Evolutionary conservation across 305 asterid genomes (phyloP).

Genomic region (Caryopteris hybrid): DNA sequence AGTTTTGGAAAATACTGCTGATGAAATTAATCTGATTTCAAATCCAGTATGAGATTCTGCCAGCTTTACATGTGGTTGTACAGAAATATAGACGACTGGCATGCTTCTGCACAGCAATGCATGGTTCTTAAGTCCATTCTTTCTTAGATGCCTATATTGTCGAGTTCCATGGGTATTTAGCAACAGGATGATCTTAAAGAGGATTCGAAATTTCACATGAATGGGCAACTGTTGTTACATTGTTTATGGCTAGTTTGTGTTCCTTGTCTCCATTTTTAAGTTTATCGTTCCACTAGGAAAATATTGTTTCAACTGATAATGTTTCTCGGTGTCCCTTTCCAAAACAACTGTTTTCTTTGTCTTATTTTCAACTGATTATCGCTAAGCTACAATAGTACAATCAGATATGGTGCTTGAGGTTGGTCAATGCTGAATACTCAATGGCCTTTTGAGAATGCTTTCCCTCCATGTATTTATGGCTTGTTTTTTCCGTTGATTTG

Average conservation of each 20-base stretch:
- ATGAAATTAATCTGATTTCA: too few species aligned
- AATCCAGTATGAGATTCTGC: too few species aligned
- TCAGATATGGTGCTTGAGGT: background rate
- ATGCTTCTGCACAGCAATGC: too few species aligned
- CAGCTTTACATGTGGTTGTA: too few species aligned
- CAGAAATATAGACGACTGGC: too few species aligned
- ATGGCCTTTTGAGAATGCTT: background rate
- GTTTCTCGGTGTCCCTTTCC: background rate
- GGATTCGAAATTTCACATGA: background rate
- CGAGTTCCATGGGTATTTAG: background rate
- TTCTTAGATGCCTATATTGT: background rate
- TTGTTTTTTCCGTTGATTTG: background rate
- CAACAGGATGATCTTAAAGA: background rate
- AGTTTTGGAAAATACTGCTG: too few species aligned
- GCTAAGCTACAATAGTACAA: background rate
- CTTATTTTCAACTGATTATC: background rate
- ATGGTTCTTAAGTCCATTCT: too few species aligned
- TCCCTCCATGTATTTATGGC: background rate
- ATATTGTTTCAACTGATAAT: conserved; percentile 7
- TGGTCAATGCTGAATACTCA: background rate
- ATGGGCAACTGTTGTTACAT: background rate
- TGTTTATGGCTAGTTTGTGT: background rate
- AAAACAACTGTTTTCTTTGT: background rate
- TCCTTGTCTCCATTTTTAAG: background rate
- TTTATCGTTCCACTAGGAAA: conserved; percentile 2